These are phyloP conservation scores for Terana coerulea DNA, from an alignment of 768 basidiomycete species.

Conservation along the genomic window DNA sequence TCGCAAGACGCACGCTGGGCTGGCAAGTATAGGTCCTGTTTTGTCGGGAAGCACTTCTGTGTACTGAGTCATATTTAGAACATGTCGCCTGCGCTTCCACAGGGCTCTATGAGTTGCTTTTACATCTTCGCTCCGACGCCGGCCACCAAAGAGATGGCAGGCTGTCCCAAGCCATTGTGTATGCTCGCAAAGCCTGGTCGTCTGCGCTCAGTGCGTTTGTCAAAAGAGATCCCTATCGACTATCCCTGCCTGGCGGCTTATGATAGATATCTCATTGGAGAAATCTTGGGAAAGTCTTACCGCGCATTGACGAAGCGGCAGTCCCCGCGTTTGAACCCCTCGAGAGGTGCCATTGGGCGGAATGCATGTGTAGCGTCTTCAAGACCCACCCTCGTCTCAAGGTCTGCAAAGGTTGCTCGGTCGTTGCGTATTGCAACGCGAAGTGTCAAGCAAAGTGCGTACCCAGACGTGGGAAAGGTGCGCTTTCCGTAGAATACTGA, in stretches of 20 bases:
- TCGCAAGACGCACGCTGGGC: no score
- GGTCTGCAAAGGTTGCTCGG: not conserved
- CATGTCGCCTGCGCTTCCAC: no score
- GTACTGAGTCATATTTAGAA: no score
- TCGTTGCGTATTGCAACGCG: not conserved
- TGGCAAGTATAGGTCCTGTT: no score
- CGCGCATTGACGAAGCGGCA: not conserved
- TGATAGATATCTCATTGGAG: no score
- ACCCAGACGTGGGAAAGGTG: no score
- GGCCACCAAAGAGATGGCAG: not conserved
- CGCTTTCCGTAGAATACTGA: no score
- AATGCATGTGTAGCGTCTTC: not conserved
- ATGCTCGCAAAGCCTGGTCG: not conserved
- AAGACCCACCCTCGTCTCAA: not conserved
- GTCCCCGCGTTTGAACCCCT: not conserved
- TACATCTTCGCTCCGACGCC: no score
- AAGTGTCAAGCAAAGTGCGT: not conserved
- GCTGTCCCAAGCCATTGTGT: not conserved
- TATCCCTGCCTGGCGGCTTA: not conserved
- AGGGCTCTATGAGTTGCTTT: no score
- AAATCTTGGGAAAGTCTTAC: no score
- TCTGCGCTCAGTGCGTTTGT: not conserved
- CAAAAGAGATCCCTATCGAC: not conserved
- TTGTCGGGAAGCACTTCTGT: no score
- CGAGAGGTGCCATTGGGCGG: not conserved